Evolutionary conservation across 2,329 filamentous ascomycete species (phyloP), one percentile per base, ranked within the genome.

Genomic region (Malbranchea zuffiana): DNA sequence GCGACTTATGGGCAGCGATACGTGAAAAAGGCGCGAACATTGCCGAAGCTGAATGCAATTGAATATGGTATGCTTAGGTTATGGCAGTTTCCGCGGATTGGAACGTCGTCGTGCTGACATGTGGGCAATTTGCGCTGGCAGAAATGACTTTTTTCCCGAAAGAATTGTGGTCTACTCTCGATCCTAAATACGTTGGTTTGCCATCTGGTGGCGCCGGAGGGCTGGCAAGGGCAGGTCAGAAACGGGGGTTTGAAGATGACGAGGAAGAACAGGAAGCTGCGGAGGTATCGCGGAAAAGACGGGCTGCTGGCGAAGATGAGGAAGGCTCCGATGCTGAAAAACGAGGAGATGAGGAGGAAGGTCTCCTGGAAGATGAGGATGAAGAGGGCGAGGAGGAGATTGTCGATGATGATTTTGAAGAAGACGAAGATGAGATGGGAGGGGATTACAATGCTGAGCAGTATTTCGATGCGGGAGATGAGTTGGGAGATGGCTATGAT

Each of bases 401-500:
- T 20, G 62, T 68, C 5, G 73, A 76, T 36, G 69, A 74, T 40
- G 70, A 74, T 37, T 77, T 74, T 44, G 69, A 74, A 29, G 71
- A 72, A 16, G 72, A 75, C 29, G 74, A 74, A 8, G 71, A 74
- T 38, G 67, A 68, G 23, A 67, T 69, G 56, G 69, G 66, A 4
- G 74, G 71, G 3, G 74, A 78, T 50, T 78, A 79, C 48, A 72
- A 78, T 46, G 75, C 71, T 1, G 75, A 79, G 48, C 68, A 78
- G 44, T 78, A 79, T 60, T 75, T 75, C 48, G 70, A 74, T 44
- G 71, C 66, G 37, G 75, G 75, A 5, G 75, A 69, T 33, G 66
- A 67, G 32, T 66, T 67, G 31, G 64, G 57, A 34, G 63, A 72
- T 34, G 72, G 69, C 37, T 74, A 70, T 45, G 71, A 68, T 40